Evolutionary conservation across 805 yeast genomes (phyloP).

Genomic region (Cyberlindnera samutprakarnensis): DNA sequence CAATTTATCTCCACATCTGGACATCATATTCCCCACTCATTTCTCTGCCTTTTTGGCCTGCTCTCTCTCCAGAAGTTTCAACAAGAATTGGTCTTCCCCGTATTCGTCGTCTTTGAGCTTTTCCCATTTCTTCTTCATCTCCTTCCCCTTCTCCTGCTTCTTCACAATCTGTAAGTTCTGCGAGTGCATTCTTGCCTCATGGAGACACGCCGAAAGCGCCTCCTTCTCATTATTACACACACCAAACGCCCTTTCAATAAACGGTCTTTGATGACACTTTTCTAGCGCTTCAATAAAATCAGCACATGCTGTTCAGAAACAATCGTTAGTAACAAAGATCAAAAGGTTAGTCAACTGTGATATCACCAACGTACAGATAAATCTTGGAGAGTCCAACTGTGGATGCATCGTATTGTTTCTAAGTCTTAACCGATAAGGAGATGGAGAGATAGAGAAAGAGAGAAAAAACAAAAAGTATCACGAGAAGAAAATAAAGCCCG

Average conservation of each 20-base stretch:
- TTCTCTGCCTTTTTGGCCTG: slow-evolving; percentile 27
- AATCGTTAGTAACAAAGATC: slow-evolving; percentile 1
- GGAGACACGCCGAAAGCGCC: slow-evolving; percentile 72
- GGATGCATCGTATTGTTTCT: slow-evolving; percentile 38
- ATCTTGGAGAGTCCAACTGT: slow-evolving; percentile 42
- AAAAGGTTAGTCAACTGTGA: background rate
- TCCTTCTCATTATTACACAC: slow-evolving; percentile 79
- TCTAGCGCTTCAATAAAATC: slow-evolving; percentile 82
- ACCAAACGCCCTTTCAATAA: slow-evolving; percentile 67
- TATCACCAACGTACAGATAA: slow-evolving; percentile 19
- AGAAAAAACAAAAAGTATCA: too few relatives aligned
- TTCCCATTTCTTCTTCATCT: slow-evolving; percentile 49
- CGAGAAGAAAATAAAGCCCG: too few relatives aligned
- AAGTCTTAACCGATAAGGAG: too few relatives aligned
- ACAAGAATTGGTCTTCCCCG: slow-evolving; percentile 67
- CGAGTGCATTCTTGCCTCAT: slow-evolving; percentile 60
- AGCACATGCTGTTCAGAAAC: slow-evolving; percentile 47
- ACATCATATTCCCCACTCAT: too few relatives aligned
- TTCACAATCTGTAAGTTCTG: slow-evolving; percentile 45
- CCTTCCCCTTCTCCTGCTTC: slow-evolving; percentile 50
- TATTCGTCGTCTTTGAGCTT: slow-evolving; percentile 66
- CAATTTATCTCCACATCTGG: background rate
- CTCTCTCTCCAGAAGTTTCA: slow-evolving; percentile 53
- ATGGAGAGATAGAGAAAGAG: too few relatives aligned
- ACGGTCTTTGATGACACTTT: slow-evolving; percentile 73